Evolutionary conservation across 768 basidiomycete genomes (phyloP), one percentile per base, ranked within the genome.

Genomic region (Gautieria morchelliformis): DNA sequence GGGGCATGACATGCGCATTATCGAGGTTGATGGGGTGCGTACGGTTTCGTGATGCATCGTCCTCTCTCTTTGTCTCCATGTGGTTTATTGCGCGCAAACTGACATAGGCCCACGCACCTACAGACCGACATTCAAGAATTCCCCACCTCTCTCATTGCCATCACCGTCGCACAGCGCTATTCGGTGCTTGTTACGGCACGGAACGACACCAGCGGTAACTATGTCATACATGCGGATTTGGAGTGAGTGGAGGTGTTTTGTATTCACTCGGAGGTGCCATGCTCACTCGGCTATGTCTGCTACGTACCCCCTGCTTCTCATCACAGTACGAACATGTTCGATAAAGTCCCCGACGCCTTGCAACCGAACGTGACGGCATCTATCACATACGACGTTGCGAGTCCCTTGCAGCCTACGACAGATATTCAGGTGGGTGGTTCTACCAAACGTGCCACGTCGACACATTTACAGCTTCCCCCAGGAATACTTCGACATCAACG

Each of bases 161-260:
- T 97, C 57, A 77, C 90, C 14, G 92, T 87, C 32, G 93, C 93
- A 0, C 95, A 98, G 69, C 83, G 95, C 19, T 96, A 95, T 70
- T 94, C 93, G 0, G 75, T 99, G 41, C 82, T 97, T 33, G 90
- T 99, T 53, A 86, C 85, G 11, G 94, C 95, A 10, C 82, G 87
- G 49, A 94, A 94, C 69, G 89, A 93, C 61, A 87, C 85, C 0
- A 72, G 78, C 2, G 73, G 79, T 20, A 96, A 99, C 74, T 98
- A 85, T 84, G 82, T 81, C 52, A 82, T 99, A 58, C 89, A 93
- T 65, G 87, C 88, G 5, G 89, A 93, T 74, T 90, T 97, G 81
- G 90, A 94, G 71, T 72, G 62, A 59, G 69, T 62, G 15, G n/a
- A 2, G 9, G 8, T 37, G 9, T 37, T 37, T 9, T 37, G 35